Percentiles rank a stretch among this genome's conserved stretches.
These are phyloP conservation scores for Cytospora chrysosperma DNA, from an alignment of 2,329 filamentous ascomycete species.

Conservation along the genomic window DNA sequence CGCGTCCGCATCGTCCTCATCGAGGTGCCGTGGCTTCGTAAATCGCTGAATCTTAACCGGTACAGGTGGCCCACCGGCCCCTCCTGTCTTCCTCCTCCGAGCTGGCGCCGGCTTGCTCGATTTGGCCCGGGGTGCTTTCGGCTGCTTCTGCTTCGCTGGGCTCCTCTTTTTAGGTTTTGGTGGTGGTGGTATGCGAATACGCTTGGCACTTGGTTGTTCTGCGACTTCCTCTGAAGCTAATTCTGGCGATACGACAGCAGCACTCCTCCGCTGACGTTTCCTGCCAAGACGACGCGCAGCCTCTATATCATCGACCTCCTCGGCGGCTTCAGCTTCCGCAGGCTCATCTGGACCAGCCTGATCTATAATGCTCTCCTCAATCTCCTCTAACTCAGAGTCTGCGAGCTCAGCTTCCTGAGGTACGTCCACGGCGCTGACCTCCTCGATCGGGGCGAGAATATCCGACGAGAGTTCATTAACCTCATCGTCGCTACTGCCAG, in stretches of 20 bases:
- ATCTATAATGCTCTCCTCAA: slow-evolving; percentile 25
- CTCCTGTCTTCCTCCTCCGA: slow-evolving; percentile 25
- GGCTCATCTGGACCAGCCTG: slow-evolving; percentile 21
- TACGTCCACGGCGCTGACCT: neutral
- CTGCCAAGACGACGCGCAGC: slow-evolving; percentile 42
- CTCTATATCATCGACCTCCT: slow-evolving; percentile 45
- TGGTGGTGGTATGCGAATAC: slow-evolving; percentile 34
- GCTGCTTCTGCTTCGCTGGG: slow-evolving; percentile 42
- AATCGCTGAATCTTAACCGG: slow-evolving; percentile 49
- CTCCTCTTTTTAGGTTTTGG: slow-evolving; percentile 34
- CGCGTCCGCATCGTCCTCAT: slow-evolving; percentile 41
- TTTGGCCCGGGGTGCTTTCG: slow-evolving; percentile 25
- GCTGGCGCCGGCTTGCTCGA: slow-evolving; percentile 14
- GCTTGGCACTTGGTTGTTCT: slow-evolving; percentile 37
- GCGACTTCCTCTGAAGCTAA: slow-evolving; percentile 40
- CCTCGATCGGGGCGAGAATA: neutral
- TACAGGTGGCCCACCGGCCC: slow-evolving; percentile 12
- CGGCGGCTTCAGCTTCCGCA: slow-evolving; percentile 37
- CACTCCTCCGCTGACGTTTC: slow-evolving; percentile 43
- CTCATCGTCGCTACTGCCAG: slow-evolving; percentile 23
- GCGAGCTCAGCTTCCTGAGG: slow-evolving; percentile 1
- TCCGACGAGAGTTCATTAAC: slow-evolving; percentile 34
- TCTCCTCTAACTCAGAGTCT: neutral
- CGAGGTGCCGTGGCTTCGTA: slow-evolving; percentile 44
- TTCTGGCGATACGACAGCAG: slow-evolving; percentile 42